These are phyloP conservation scores for Drechslera avenae DNA, from an alignment of 2,329 filamentous ascomycete species.

Conservation along the genomic window DNA sequence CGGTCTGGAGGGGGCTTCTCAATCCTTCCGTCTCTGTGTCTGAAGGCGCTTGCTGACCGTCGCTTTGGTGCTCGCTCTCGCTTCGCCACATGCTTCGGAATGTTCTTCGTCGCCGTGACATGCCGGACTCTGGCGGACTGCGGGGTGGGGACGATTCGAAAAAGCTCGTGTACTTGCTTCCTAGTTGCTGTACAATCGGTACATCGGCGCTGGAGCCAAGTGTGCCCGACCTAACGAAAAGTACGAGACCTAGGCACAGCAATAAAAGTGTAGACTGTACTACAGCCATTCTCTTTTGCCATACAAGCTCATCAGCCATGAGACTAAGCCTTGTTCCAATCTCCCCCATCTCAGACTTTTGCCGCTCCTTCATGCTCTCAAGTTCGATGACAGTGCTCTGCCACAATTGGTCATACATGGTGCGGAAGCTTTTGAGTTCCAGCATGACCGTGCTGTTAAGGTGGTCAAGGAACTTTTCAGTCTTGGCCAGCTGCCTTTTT, in stretches of 20 bases:
- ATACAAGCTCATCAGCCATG: slow-evolving; percentile 87
- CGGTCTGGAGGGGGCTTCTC: slow-evolving; percentile 39
- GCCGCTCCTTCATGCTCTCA: slow-evolving; percentile 84
- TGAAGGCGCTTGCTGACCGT: slow-evolving; percentile 28
- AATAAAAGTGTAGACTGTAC: slow-evolving; percentile 87
- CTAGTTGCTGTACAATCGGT: slow-evolving; percentile 54
- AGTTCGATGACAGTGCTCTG: slow-evolving; percentile 92
- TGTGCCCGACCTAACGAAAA: slow-evolving; percentile 64
- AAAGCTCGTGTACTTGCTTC: slow-evolving; percentile 41
- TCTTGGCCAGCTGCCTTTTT: slow-evolving; percentile 83
- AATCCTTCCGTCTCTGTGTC: slow-evolving; percentile 43
- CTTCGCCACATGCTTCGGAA: slow-evolving; percentile 45
- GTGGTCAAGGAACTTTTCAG: slow-evolving; percentile 77
- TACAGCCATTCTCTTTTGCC: slow-evolving; percentile 88
- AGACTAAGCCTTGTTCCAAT: slow-evolving; percentile 80
- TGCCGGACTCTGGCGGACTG: slow-evolving; percentile 40
- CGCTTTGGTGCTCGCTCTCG: slow-evolving; percentile 36
- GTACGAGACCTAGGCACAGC: slow-evolving; percentile 82
- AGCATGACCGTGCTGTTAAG: slow-evolving; percentile 86
- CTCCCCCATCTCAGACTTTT: slow-evolving; percentile 80
- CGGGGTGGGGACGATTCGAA: slow-evolving; percentile 44
- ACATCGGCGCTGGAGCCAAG: slow-evolving; percentile 48
- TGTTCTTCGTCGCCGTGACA: slow-evolving; percentile 36
- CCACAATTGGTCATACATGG: slow-evolving; percentile 95
- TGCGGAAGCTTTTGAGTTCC: slow-evolving; percentile 64